Percentiles rank a stretch among this genome's conserved stretches.
Evolutionary conservation across 2,329 filamentous ascomycete species (phyloP).

Genomic region (Zalaria obscura): DNA sequence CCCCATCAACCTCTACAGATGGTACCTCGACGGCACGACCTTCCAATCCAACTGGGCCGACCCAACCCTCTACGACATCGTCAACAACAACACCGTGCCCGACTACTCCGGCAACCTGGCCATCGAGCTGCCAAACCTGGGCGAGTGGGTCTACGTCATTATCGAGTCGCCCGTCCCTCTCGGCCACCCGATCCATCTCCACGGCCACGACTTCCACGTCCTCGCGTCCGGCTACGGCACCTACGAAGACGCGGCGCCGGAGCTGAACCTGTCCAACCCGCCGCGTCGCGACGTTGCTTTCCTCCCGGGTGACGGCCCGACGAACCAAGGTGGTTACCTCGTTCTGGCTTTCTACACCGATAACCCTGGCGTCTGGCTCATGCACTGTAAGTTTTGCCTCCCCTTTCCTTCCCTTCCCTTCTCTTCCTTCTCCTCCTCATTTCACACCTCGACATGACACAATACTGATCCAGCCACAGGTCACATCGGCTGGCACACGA

Average conservation of each 20-base stretch:
- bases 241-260: conserved; percentile 17
- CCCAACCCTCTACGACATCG: conserved; percentile 23
- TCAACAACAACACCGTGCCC: conserved; percentile 19
- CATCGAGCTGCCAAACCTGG: conserved; percentile 17
- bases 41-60: conserved; percentile 24
- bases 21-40: conserved; percentile 25
- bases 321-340: conserved; percentile 12
- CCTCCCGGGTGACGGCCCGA: conserved; percentile 12
- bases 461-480: conserved; percentile 3
- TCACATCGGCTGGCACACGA: conserved; percentile 18
- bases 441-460: too few relatives aligned
- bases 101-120: conserved; percentile 18
- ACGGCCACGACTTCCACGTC: conserved; percentile 34
- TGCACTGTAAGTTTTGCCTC: conserved; percentile 5
- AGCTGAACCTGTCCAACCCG: conserved; percentile 18
- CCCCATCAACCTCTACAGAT: conserved; percentile 21
- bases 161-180: conserved; percentile 23
- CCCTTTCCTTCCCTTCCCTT: conserved; percentile 1
- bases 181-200: conserved; percentile 33
- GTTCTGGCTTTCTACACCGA: conserved; percentile 19
- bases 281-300: conserved; percentile 17
- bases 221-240: conserved; percentile 21
- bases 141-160: conserved; percentile 28
- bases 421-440: too few relatives aligned
- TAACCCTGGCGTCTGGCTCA: conserved; percentile 19